A percentile compares a stretch with the other conserved stretches of the same genome.
These are phyloP conservation scores for Magnaporthiopsis poae DNA, from an alignment of 2,329 filamentous ascomycete genomes.

Conservation along the genomic window DNA sequence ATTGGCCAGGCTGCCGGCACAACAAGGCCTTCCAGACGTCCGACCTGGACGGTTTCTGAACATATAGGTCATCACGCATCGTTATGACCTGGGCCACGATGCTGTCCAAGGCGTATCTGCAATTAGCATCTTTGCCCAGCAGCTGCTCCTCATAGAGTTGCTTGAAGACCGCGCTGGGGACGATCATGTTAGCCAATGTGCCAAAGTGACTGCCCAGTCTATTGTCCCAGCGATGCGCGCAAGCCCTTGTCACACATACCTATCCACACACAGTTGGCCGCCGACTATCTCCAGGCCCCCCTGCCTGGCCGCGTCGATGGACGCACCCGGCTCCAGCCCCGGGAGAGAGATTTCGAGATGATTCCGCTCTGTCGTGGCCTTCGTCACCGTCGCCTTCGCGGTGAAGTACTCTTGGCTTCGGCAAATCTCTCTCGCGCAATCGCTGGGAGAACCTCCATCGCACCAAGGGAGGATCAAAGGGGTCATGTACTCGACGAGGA, in stretches of 20 bases:
- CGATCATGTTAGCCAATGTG: background rate
- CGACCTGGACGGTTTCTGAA: background rate
- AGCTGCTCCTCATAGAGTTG: background rate
- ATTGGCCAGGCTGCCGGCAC: too few relatives aligned
- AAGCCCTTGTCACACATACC: background rate
- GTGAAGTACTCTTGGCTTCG: background rate
- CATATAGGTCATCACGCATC: background rate
- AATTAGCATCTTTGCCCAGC: too few relatives aligned
- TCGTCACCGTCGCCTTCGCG: background rate
- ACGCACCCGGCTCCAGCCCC: background rate
- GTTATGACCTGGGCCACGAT: background rate
- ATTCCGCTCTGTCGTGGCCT: too few relatives aligned
- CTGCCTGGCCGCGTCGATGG: background rate
- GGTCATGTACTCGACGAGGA: background rate
- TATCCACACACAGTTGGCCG: background rate
- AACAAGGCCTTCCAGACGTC: background rate
- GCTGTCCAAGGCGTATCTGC: too few relatives aligned
- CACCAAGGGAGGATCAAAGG: background rate
- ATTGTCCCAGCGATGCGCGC: too few relatives aligned
- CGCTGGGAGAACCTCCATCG: too few relatives aligned
- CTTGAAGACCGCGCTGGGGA: background rate
- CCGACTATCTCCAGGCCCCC: background rate
- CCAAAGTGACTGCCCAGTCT: background rate
- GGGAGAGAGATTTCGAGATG: background rate
- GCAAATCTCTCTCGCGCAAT: background rate